These are phyloP conservation scores for Periconia sp. DNA, from an alignment of 2,329 filamentous ascomycete species.

Conservation along the genomic window DNA sequence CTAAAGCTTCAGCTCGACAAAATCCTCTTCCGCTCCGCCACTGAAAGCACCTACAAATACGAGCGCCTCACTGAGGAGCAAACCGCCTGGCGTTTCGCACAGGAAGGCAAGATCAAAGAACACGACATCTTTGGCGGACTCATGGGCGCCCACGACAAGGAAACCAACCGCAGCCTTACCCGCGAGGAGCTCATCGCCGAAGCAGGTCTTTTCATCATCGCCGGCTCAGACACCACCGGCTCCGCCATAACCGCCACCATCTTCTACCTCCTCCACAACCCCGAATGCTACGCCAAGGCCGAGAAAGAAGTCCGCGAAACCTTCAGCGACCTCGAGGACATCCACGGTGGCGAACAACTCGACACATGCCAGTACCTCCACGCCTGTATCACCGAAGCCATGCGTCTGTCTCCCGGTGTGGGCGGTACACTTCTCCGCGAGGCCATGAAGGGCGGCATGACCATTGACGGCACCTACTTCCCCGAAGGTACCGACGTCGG, in stretches of 20 bases:
- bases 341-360: constrained; percentile 19
- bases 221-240: constrained; percentile 42
- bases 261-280: constrained; percentile 43
- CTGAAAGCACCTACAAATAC: no score
- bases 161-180: constrained; percentile 37
- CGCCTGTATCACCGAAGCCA: constrained; percentile 36
- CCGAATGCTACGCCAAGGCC: constrained; percentile 17
- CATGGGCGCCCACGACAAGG: constrained; percentile 41
- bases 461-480: constrained; percentile 21
- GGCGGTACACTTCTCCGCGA: constrained; percentile 21
- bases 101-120: constrained; percentile 5
- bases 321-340: constrained; percentile 19
- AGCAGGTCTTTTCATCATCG: constrained; percentile 45
- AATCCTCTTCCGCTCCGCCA: no score
- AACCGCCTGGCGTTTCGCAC: constrained; percentile 6
- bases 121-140: constrained; percentile 45
- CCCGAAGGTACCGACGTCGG: constrained; percentile 25
- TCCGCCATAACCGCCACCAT: constrained; percentile 35
- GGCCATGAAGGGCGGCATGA: constrained; percentile 18
- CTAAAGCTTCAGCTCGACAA: background rate
- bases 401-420: constrained; percentile 33
- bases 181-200: constrained; percentile 44
- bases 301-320: constrained; percentile 18
- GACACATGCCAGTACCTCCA: constrained; percentile 25
- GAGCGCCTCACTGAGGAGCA: background rate